Evolutionary conservation across 2,329 filamentous ascomycete species (phyloP).

Genomic region (Stagonosporopsis tanaceti): DNA sequence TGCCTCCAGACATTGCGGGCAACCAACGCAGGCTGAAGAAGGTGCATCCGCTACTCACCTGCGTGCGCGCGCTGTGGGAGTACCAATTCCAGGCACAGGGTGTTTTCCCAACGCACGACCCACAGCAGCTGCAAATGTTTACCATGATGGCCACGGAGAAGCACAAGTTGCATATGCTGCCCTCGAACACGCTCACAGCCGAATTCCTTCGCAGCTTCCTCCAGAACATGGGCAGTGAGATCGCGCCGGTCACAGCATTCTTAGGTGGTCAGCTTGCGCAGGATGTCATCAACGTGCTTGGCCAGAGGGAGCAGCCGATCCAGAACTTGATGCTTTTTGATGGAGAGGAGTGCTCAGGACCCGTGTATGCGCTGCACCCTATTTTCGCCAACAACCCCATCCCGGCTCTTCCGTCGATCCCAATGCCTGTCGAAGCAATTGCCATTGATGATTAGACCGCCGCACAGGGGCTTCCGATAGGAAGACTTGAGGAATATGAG

Average conservation of each 20-base stretch:
- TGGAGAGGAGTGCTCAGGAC: constrained; percentile 78
- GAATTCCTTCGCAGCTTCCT: constrained; percentile 84
- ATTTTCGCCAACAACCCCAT: constrained; percentile 52
- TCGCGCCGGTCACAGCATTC: constrained; percentile 87
- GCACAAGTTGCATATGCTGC: constrained; percentile 69
- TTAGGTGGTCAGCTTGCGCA: constrained; percentile 91
- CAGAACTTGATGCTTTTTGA: constrained; percentile 96
- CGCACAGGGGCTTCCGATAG: no score
- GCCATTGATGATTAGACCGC: constrained; percentile 11
- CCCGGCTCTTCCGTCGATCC: constrained; percentile 32
- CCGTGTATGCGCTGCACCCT: constrained; percentile 81
- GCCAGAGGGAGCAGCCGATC: constrained; percentile 89
- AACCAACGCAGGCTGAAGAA: constrained; percentile 73
- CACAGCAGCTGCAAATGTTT: constrained; percentile 71
- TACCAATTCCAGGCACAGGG: constrained; percentile 67
- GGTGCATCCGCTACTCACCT: constrained; percentile 85
- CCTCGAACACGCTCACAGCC: constrained; percentile 53
- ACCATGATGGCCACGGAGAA: constrained; percentile 79
- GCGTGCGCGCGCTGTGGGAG: constrained; percentile 88
- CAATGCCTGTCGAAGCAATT: constrained; percentile 34
- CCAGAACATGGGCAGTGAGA: constrained; percentile 83
- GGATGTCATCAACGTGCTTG: constrained; percentile 96
- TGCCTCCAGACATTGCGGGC: constrained; percentile 72
- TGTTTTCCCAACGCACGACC: constrained; percentile 58
- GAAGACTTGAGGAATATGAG: not conserved